A percentile compares a stretch with the other conserved stretches of the same genome.
These are phyloP conservation scores for Ettlia oleoabundans DNA, from an alignment of 139 green algal genomes.

Conservation along the genomic window DNA sequence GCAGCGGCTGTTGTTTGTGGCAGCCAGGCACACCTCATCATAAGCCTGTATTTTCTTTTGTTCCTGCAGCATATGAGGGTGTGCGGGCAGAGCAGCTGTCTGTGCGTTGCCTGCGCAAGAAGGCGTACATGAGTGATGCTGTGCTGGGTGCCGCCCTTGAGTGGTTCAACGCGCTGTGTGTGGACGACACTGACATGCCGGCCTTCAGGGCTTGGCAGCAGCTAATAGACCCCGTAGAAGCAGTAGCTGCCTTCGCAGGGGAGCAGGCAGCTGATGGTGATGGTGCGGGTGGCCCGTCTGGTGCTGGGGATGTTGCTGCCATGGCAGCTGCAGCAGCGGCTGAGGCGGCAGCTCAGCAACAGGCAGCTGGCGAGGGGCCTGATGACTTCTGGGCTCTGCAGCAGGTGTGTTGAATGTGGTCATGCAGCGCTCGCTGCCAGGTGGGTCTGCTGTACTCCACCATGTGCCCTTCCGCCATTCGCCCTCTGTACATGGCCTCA, in stretches of 20 bases:
- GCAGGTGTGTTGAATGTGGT: slow-evolving; percentile 32
- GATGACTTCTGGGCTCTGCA: slow-evolving; percentile 32
- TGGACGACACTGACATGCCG: slow-evolving; percentile 40
- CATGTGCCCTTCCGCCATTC: no score
- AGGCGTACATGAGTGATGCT: slow-evolving; percentile 4
- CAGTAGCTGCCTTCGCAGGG: background rate
- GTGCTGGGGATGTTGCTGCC: background rate
- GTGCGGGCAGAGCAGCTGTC: background rate
- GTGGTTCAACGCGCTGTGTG: slow-evolving; percentile 50
- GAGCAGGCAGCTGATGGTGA: background rate
- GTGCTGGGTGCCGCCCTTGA: slow-evolving; percentile 32
- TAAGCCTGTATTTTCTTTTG: no score
- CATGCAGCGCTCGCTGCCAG: no score
- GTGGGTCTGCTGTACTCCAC: no score
- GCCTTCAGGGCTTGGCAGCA: slow-evolving; percentile 26
- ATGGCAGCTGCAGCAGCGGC: slow-evolving; percentile 1
- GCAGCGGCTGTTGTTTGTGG: no score
- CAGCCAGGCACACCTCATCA: no score
- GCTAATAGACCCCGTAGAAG: background rate
- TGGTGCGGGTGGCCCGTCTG: background rate
- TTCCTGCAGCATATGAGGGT: slow-evolving; percentile 40
- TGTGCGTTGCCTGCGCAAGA: slow-evolving; percentile 51
- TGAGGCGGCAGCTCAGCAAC: background rate
- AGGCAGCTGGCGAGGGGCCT: background rate
- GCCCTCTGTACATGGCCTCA: no score